phyloP scores from a whole-genome alignment of 1,284 basidiomycete genomes.

The Tylopilus sp. region DNA sequence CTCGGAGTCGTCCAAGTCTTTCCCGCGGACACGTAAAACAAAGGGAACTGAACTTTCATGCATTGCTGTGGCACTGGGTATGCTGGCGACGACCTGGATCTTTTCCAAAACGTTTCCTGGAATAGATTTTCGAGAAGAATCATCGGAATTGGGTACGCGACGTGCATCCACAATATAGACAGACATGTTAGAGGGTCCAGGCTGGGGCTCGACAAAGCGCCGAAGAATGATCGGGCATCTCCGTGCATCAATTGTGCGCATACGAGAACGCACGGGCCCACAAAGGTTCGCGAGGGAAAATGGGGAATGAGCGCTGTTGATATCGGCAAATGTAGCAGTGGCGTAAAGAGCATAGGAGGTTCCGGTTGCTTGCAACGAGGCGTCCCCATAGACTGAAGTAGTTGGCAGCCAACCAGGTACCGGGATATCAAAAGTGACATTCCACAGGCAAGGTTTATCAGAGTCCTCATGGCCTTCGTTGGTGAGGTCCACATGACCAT shows the following conservation, averaged over 20 bases:
- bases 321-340: constrained; percentile 50
- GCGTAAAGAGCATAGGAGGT: constrained; percentile 65
- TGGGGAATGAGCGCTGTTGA: constrained; percentile 38
- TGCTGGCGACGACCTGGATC: constrained; percentile 56
- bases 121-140: constrained; percentile 31
- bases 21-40: constrained; percentile 55
- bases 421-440: constrained; percentile 63
- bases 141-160: constrained; percentile 9
- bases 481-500: constrained; percentile 52
- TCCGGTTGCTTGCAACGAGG: constrained; percentile 41
- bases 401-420: constrained; percentile 76
- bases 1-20: constrained; percentile 43
- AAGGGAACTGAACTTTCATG: constrained; percentile 47
- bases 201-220: constrained; percentile 43
- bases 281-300: constrained; percentile 49
- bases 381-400: constrained; percentile 45
- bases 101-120: constrained; percentile 52
- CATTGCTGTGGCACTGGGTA: constrained; percentile 51
- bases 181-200: constrained; percentile 26
- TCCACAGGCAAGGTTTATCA: constrained; percentile 56
- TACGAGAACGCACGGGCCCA: constrained; percentile 42
- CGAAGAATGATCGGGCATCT: constrained; percentile 39
- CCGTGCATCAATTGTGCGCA: constrained; percentile 35
- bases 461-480: constrained; percentile 57
- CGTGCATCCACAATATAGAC: constrained; percentile 27